phyloP scores from a whole-genome alignment of 2,329 filamentous ascomycete species.

The Fusarium sp. region DNA sequence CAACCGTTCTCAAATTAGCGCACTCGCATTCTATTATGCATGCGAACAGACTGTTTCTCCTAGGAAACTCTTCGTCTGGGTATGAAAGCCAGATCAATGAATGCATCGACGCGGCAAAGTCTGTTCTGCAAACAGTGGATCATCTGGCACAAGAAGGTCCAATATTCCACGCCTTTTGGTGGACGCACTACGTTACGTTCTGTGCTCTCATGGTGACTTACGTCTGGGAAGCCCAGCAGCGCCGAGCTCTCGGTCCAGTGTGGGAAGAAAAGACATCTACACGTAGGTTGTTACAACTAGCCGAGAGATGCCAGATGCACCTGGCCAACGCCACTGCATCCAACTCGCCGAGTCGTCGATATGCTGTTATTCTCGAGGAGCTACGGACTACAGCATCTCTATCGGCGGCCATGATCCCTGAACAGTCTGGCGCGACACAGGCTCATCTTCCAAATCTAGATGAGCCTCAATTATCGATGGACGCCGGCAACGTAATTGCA shows the following conservation, averaged over 20 bases:
- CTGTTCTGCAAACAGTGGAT: conserved; percentile 61
- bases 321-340: conserved; percentile 35
- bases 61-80: conserved; percentile 45
- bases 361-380: conserved; percentile 40
- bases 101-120: conserved; percentile 56
- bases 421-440: neutral
- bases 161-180: conserved; percentile 67
- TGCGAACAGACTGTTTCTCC: conserved; percentile 67
- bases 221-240: conserved; percentile 61
- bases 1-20: conserved; percentile 66
- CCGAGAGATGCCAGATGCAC: conserved; percentile 44
- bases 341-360: conserved; percentile 41
- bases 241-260: conserved; percentile 22
- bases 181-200: conserved; percentile 68
- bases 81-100: conserved; percentile 53
- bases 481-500: neutral
- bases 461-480: neutral
- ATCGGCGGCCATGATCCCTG: neutral
- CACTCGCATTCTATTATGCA: conserved; percentile 70
- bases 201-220: conserved; percentile 69
- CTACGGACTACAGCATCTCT: conserved; percentile 22
- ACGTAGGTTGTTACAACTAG: conserved; percentile 43
- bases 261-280: conserved; percentile 25
- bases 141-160: conserved; percentile 56
- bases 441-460: neutral